Conservation (phyloP, 768 basidiomycete species). For the Leucocoprinus sp. region DNA sequence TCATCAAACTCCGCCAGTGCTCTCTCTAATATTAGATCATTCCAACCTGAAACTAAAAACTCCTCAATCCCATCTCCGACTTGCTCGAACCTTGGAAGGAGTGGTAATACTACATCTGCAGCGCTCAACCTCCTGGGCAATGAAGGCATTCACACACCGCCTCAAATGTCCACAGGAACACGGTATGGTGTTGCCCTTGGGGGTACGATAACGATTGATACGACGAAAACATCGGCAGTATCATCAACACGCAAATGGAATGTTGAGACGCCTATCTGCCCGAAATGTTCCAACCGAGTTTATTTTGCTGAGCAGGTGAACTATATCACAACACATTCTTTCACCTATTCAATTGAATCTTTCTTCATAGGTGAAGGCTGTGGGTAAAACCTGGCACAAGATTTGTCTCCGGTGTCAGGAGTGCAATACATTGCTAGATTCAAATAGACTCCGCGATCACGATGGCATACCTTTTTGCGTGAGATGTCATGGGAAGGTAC, state of each 20-base stretch:
- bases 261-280: constrained; percentile 52
- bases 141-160: constrained; percentile 20
- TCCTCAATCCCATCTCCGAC: background rate
- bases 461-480: constrained; percentile 66
- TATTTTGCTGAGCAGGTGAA: constrained; percentile 80
- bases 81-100: constrained; percentile 1
- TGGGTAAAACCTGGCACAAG: constrained; percentile 77
- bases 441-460: constrained; percentile 64
- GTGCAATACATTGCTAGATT: constrained; percentile 63
- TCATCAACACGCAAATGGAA: constrained; percentile 45
- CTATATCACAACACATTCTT: background rate
- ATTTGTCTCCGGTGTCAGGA: constrained; percentile 68
- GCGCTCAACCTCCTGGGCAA: constrained; percentile 14
- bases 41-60: background rate
- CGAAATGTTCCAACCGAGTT: constrained; percentile 65
- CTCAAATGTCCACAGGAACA: constrained; percentile 46
- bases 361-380: constrained; percentile 63
- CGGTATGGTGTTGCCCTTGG: constrained; percentile 55
- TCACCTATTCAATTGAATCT: background rate
- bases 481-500: constrained; percentile 64
- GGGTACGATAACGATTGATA: constrained; percentile 21
- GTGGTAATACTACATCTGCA: constrained; percentile 10
- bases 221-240: constrained; percentile 27
- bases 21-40: background rate
- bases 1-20: background rate